Evolutionary conservation across 805 yeast genomes (phyloP).

Genomic region (Barnettozyma pratensis): DNA sequence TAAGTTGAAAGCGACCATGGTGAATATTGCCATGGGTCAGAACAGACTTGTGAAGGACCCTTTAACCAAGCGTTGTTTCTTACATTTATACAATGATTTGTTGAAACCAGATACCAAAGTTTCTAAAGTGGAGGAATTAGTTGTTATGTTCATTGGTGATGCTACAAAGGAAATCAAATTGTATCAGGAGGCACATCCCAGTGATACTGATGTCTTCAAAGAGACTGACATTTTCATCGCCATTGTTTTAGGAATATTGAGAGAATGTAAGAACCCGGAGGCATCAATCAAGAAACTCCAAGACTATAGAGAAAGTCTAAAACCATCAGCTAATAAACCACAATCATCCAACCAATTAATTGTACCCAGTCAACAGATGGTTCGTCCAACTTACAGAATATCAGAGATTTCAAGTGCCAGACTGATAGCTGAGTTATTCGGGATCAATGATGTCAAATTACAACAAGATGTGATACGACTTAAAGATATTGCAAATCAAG

Average conservation of each 20-base stretch:
- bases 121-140: slow-evolving; percentile 38
- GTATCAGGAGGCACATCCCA: slow-evolving; percentile 19
- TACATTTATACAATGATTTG: slow-evolving; percentile 59
- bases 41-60: slow-evolving; percentile 34
- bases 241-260: slow-evolving; percentile 13
- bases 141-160: slow-evolving; percentile 46
- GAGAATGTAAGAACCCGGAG: slow-evolving; percentile 26
- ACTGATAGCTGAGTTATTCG: slow-evolving; percentile 46
- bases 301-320: slow-evolving; percentile 33
- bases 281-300: slow-evolving; percentile 37
- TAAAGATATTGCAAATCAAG: slow-evolving; percentile 36
- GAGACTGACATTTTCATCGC: slow-evolving; percentile 18
- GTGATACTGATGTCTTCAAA: slow-evolving; percentile 14
- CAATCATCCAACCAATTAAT: not conserved
- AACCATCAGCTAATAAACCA: slow-evolving; percentile 22
- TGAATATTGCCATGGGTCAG: slow-evolving; percentile 42
- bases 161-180: slow-evolving; percentile 48
- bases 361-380: not conserved
- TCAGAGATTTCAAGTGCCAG: slow-evolving; percentile 49
- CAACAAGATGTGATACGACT: slow-evolving; percentile 49
- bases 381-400: slow-evolving; percentile 45
- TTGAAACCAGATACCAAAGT: slow-evolving; percentile 31
- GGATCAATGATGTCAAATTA: slow-evolving; percentile 39
- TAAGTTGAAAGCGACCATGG: slow-evolving; percentile 36
- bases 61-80: slow-evolving; percentile 49